These are phyloP conservation scores for Hypocreales sp. DNA, from an alignment of 2,329 filamentous ascomycete genomes.

Conservation along the genomic window DNA sequence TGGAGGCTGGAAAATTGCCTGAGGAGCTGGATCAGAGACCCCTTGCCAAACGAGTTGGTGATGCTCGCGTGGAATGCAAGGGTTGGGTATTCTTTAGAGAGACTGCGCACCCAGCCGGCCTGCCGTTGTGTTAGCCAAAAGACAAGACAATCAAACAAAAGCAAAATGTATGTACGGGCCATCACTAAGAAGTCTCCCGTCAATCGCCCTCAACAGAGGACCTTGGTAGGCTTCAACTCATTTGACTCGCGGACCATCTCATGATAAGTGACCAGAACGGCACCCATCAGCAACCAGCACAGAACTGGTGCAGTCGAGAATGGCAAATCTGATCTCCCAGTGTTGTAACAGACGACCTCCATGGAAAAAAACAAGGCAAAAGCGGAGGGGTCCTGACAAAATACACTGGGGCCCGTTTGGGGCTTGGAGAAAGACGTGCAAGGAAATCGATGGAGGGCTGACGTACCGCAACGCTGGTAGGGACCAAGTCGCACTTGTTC, in stretches of 20 bases:
- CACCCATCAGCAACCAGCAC: conserved; percentile 47
- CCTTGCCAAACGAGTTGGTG: conserved; percentile 94
- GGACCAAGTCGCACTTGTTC: conserved; percentile 59
- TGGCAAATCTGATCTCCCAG: conserved; percentile 74
- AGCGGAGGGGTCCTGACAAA: conserved; percentile 76
- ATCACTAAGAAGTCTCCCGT: conserved; percentile 96
- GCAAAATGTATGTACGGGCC: conserved; percentile 56
- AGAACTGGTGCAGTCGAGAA: conserved; percentile 19
- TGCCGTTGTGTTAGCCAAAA: conserved; percentile 22
- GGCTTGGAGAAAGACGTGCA: conserved; percentile 12
- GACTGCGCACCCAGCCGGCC: conserved; percentile 81
- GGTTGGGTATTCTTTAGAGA: conserved; percentile 87
- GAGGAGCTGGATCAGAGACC: conserved; percentile 78
- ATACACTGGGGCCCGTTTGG: conserved; percentile 38
- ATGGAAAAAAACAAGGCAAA: conserved; percentile 46
- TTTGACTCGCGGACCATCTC: conserved; percentile 69
- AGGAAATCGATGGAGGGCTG: neutral
- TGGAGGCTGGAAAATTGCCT: conserved; percentile 88
- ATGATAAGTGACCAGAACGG: conserved; percentile 83
- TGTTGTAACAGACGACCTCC: conserved; percentile 95
- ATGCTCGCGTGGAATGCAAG: conserved; percentile 90
- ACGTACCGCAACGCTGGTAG: conserved; percentile 76
- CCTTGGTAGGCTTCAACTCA: conserved; percentile 89
- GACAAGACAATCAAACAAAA: too few species aligned
- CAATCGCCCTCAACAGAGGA: conserved; percentile 27